Conservation (phyloP, 2,329 filamentous ascomycete genomes). For the Stemphylium beticola region DNA sequence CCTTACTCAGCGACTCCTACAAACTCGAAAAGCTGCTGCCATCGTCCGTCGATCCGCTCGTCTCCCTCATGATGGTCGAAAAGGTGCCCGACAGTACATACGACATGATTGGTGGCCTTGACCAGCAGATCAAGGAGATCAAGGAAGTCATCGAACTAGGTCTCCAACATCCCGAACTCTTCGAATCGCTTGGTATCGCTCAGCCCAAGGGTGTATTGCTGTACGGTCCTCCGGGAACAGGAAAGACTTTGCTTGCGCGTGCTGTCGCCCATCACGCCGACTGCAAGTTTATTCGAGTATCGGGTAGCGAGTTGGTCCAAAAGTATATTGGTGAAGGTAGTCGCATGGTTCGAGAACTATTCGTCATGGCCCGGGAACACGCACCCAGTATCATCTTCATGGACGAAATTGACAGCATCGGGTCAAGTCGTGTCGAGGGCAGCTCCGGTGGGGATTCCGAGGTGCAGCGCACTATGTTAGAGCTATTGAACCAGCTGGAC, state of each 20-base stretch:
- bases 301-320: slow-evolving; percentile 93
- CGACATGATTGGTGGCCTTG: slow-evolving; percentile 99
- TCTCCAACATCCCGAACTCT: slow-evolving; percentile 96
- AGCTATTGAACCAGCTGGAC: slow-evolving; percentile 96
- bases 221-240: slow-evolving; percentile 95
- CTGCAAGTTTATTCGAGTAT: slow-evolving; percentile 98
- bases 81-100: slow-evolving; percentile 99
- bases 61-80: slow-evolving; percentile 99
- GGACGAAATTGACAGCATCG: slow-evolving; percentile 99
- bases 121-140: slow-evolving; percentile 99
- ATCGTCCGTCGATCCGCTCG: slow-evolving; percentile 95
- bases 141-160: slow-evolving; percentile 99
- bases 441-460: slow-evolving; percentile 95
- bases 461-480: slow-evolving; percentile 98
- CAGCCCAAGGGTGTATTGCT: slow-evolving; percentile 97
- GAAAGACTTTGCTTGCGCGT: slow-evolving; percentile 93
- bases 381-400: slow-evolving; percentile 99
- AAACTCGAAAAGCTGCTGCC: slow-evolving; percentile 98
- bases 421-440: slow-evolving; percentile 94
- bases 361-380: slow-evolving; percentile 98
- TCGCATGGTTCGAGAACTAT: slow-evolving; percentile 97
- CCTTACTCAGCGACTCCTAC: slow-evolving; percentile 94
- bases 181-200: slow-evolving; percentile 98
- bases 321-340: slow-evolving; percentile 99
- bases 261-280: slow-evolving; percentile 98